Conservation (phyloP, 768 basidiomycete species). For the Pleurotus tuoliensis region DNA sequence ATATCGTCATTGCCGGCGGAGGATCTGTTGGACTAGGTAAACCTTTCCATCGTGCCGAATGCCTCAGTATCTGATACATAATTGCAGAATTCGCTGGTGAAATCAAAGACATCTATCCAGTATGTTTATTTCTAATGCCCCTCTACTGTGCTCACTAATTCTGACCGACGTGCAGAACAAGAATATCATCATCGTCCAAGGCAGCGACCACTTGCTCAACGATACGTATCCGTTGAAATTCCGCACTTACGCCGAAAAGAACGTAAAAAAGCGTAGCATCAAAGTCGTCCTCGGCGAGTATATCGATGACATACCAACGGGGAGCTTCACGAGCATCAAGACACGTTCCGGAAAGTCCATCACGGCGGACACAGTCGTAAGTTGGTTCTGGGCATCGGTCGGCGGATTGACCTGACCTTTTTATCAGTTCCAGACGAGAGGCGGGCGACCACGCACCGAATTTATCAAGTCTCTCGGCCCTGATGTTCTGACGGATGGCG, state of each 20-base stretch:
- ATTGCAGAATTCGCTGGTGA: conserved; percentile 37
- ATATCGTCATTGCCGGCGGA: conserved; percentile 53
- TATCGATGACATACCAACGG: conserved; percentile 42
- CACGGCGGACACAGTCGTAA: conserved; percentile 56
- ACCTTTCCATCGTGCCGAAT: conserved; percentile 14
- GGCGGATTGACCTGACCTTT: not conserved
- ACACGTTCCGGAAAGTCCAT: conserved; percentile 50
- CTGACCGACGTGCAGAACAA: conserved; percentile 27
- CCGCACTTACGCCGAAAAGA: conserved; percentile 41
- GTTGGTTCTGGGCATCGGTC: conserved; percentile 12
- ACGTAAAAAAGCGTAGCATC: conserved; percentile 40
- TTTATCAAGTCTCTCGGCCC: conserved; percentile 42
- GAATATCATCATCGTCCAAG: conserved; percentile 59
- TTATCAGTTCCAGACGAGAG: conserved; percentile 32
- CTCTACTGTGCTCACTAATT: not conserved
- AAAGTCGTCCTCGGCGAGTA: conserved; percentile 49
- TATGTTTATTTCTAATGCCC: conserved; percentile 14
- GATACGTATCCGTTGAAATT: conserved; percentile 49
- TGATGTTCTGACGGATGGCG: conserved; percentile 33
- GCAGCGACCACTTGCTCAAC: conserved; percentile 50
- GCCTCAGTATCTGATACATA: conserved; percentile 4
- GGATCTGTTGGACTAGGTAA: conserved; percentile 51
- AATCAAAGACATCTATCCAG: conserved; percentile 36
- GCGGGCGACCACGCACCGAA: conserved; percentile 46
- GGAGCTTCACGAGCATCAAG: conserved; percentile 29